phyloP scores from a whole-genome alignment of 208 protist genomes.

The Crithidia expoeki region DNA sequence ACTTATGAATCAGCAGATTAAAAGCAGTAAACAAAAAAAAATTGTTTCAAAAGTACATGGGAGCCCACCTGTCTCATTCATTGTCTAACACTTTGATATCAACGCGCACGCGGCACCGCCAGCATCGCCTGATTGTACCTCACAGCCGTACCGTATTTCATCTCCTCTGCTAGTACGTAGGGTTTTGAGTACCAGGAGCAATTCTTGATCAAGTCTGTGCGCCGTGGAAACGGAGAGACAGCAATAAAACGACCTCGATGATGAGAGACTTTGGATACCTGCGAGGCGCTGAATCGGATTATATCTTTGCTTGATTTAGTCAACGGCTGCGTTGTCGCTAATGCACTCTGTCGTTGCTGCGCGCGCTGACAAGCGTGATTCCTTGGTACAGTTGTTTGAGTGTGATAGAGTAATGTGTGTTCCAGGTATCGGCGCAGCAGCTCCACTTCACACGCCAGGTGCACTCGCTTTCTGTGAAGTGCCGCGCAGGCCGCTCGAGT shows the following conservation, averaged over 20 bases:
- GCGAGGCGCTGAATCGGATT: too few relatives aligned
- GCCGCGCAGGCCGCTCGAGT: neutral
- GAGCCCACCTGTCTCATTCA: neutral
- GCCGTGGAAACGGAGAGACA: constrained; percentile 34
- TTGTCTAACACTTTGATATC: too few relatives aligned
- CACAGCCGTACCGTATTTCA: constrained; percentile 47
- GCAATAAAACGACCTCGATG: neutral
- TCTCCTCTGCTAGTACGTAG: constrained; percentile 44
- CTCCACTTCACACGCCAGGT: constrained; percentile 18
- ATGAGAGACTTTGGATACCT: too few relatives aligned
- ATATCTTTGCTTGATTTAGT: too few relatives aligned
- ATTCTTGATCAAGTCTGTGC: constrained; percentile 27
- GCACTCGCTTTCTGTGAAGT: neutral
- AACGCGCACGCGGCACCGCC: constrained; percentile 2
- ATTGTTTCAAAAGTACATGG: neutral
- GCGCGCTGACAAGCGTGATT: too few relatives aligned
- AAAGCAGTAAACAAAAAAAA: neutral
- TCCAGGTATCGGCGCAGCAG: constrained; percentile 23
- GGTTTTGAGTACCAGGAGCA: constrained; percentile 30
- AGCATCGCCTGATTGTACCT: constrained; percentile 11
- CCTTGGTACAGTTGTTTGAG: too few relatives aligned
- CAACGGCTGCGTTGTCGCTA: neutral
- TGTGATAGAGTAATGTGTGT: too few relatives aligned
- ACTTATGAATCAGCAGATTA: neutral
- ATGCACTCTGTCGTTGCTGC: neutral